A percentile compares a stretch with the other conserved stretches of the same genome.
phyloP scores from a whole-genome alignment of 176 grass and related monocot genomes.

The Eragrostis nindensis region DNA sequence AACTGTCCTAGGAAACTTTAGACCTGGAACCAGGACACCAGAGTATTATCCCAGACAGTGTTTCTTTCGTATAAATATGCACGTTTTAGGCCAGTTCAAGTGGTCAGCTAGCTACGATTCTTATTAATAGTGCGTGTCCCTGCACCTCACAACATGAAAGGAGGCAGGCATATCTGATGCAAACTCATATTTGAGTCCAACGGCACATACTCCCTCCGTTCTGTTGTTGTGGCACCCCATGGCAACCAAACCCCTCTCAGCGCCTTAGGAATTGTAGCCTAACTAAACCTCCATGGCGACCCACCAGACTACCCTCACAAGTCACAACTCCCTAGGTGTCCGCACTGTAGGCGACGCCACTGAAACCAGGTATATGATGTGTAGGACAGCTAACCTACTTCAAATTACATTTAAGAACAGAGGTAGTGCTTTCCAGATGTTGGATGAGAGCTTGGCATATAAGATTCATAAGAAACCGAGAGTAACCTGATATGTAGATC shows the following conservation, averaged over 20 bases:
- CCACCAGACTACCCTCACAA: too few species aligned
- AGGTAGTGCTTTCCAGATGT: constrained; percentile 2
- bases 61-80: background rate
- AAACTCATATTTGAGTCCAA: constrained; percentile 8
- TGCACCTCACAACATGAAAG: background rate
- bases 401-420: too few species aligned
- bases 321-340: too few species aligned
- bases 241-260: too few species aligned
- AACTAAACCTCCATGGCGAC: too few species aligned
- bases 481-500: background rate
- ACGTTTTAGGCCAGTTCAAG: background rate
- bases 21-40: background rate
- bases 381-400: too few species aligned
- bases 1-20: constrained; percentile 6
- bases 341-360: too few species aligned
- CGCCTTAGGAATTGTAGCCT: too few species aligned
- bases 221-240: too few species aligned
- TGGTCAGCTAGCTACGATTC: constrained; percentile 10
- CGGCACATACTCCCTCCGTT: constrained; percentile 14
- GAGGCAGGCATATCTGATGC: constrained; percentile 14
- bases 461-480: constrained; percentile 12
- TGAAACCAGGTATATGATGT: too few species aligned
- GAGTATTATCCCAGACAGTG: background rate
- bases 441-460: constrained; percentile 7
- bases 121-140: background rate